Percentiles rank a stretch among this genome's conserved stretches.
Conservation (phyloP, 2,329 filamentous ascomycete species). For the Didymella pomorum region DNA sequence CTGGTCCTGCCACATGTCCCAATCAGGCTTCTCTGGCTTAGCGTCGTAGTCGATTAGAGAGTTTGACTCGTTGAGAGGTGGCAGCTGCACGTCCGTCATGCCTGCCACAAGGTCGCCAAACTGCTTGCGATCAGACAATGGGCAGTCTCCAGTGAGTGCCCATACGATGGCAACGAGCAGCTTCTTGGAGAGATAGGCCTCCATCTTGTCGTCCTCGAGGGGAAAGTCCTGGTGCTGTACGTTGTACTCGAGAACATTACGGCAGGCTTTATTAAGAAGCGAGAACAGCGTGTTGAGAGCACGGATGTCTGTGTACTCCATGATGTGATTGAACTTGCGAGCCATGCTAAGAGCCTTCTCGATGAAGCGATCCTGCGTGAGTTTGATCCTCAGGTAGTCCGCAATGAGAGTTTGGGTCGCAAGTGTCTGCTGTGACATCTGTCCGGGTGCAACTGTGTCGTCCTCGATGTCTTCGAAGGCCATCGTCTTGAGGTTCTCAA, state of each 20-base stretch:
- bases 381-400: slow-evolving; percentile 76
- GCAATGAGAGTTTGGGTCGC: slow-evolving; percentile 81
- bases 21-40: slow-evolving; percentile 83
- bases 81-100: slow-evolving; percentile 85
- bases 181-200: slow-evolving; percentile 92
- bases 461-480: slow-evolving; percentile 96
- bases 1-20: slow-evolving; percentile 92
- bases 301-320: slow-evolving; percentile 94
- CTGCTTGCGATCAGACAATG: slow-evolving; percentile 81
- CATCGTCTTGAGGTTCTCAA: slow-evolving; percentile 80
- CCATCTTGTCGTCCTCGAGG: slow-evolving; percentile 86
- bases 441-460: slow-evolving; percentile 72
- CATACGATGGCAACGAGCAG: slow-evolving; percentile 90
- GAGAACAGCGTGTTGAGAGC: slow-evolving; percentile 95
- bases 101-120: slow-evolving; percentile 87
- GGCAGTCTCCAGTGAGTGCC: slow-evolving; percentile 95
- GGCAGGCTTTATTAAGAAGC: slow-evolving; percentile 89
- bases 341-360: slow-evolving; percentile 78
- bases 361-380: slow-evolving; percentile 83
- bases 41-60: slow-evolving; percentile 98
- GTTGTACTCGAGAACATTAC: slow-evolving; percentile 95
- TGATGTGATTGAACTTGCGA: slow-evolving; percentile 87
- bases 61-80: slow-evolving; percentile 76
- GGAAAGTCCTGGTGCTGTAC: slow-evolving; percentile 93
- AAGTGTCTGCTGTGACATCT: slow-evolving; percentile 69